These are phyloP conservation scores for Helianthus tuberosus DNA, from an alignment of 129 eudicot genomes.

Conservation along the genomic window DNA sequence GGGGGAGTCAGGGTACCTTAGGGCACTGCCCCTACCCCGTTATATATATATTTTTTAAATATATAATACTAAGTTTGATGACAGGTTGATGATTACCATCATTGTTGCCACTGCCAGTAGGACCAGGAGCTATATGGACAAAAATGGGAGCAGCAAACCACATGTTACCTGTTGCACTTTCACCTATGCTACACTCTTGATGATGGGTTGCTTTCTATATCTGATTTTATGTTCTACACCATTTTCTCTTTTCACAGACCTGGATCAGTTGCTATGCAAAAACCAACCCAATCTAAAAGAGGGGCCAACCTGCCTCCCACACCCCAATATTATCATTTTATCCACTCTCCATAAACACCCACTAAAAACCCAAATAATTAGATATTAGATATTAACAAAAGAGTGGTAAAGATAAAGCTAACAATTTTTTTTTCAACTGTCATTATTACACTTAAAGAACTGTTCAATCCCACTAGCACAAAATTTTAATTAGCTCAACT, in stretches of 20 bases:
- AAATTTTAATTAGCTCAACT: conserved; percentile 1
- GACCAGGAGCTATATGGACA: conserved; percentile 17
- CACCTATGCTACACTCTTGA: conserved; percentile 16
- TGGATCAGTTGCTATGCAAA: background rate
- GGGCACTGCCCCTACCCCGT: too few species aligned
- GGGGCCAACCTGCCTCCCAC: background rate
- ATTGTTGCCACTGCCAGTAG: conserved; percentile 6
- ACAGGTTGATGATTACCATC: conserved; percentile 15
- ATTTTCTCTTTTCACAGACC: conserved; percentile 6
- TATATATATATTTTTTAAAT: too few species aligned
- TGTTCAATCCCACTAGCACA: conserved; percentile 24
- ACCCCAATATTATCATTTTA: conserved; percentile 4
- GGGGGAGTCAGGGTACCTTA: too few species aligned
- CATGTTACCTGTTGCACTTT: conserved; percentile 27
- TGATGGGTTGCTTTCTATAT: conserved; percentile 27
- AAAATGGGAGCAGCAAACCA: conserved; percentile 32
- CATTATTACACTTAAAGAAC: conserved; percentile 22
- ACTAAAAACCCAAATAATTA: background rate
- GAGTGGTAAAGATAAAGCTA: background rate
- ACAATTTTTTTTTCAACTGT: conserved; percentile 13
- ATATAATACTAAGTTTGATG: background rate
- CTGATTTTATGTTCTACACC: background rate
- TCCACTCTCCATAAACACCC: background rate
- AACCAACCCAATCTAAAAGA: background rate
- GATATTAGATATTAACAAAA: background rate